Conservation (phyloP, 2,329 filamentous ascomycete species). For the Dothidotthia symphoricarpi region DNA sequence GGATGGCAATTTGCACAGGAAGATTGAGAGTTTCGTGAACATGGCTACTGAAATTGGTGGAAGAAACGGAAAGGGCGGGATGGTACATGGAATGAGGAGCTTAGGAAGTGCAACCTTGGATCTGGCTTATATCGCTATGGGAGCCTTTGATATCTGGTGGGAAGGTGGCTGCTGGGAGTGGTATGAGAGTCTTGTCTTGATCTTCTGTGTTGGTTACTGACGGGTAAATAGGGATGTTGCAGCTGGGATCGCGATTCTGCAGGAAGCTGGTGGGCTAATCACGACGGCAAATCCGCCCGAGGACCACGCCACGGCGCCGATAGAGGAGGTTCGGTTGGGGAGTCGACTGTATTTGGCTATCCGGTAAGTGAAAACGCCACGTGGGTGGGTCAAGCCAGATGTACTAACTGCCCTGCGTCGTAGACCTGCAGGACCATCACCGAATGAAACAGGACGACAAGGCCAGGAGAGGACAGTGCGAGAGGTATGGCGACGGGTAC, state of each 20-base stretch:
- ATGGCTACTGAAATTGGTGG: constrained; percentile 68
- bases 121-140: constrained; percentile 72
- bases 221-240: constrained; percentile 65
- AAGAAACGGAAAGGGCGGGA: constrained; percentile 65
- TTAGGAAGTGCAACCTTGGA: constrained; percentile 71
- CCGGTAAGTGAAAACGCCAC: constrained; percentile 44
- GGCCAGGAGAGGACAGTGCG: constrained; percentile 68
- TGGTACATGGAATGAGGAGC: constrained; percentile 75
- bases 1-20: constrained; percentile 67
- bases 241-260: constrained; percentile 69
- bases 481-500: constrained; percentile 70
- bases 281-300: constrained; percentile 71
- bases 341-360: constrained; percentile 71
- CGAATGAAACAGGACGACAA: constrained; percentile 62
- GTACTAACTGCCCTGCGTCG: constrained; percentile 2
- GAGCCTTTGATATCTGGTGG: constrained; percentile 78
- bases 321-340: constrained; percentile 62
- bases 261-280: constrained; percentile 71
- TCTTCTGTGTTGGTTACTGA: neutral
- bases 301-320: constrained; percentile 54
- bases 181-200: constrained; percentile 38
- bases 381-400: neutral
- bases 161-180: constrained; percentile 81
- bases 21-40: constrained; percentile 72
- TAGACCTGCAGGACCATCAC: constrained; percentile 63